phyloP scores from a whole-genome alignment of 73 alveolate genomes.

The Stentor coeruleus region DNA sequence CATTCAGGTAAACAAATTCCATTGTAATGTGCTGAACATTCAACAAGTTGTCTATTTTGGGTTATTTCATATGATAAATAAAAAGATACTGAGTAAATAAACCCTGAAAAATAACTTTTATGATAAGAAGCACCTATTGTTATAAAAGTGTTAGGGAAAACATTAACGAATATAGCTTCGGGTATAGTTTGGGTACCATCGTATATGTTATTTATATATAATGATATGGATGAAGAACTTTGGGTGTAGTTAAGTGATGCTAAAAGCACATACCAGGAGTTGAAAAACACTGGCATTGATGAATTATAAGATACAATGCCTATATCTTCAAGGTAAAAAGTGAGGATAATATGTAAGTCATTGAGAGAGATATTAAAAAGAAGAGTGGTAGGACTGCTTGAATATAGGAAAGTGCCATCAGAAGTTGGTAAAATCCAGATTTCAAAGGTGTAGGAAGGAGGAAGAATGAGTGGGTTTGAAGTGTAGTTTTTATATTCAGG shows the following conservation, averaged over 20 bases:
- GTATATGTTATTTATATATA: no score
- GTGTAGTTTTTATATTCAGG: neutral
- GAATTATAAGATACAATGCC: neutral
- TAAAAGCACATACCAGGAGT: neutral
- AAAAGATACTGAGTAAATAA: neutral
- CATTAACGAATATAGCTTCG: no score
- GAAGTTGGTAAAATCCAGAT: neutral
- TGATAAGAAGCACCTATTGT: no score
- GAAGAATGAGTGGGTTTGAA: neutral
- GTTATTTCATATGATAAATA: neutral
- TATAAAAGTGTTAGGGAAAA: no score
- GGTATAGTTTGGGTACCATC: no score
- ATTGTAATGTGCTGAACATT: neutral
- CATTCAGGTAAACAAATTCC: neutral
- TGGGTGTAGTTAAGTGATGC: neutral
- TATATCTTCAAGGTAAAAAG: neutral
- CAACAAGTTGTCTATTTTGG: no score
- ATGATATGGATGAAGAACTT: no score
- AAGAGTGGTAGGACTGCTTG: neutral
- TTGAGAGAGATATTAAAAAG: neutral
- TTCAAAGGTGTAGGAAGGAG: neutral
- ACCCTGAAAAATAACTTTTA: neutral
- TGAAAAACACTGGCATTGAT: neutral
- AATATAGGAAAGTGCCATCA: neutral
- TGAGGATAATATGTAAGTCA: neutral